Evolutionary conservation across 208 protist species (phyloP), one percentile per base, ranked within the genome.

Genomic region (Angomonas desouzai): DNA sequence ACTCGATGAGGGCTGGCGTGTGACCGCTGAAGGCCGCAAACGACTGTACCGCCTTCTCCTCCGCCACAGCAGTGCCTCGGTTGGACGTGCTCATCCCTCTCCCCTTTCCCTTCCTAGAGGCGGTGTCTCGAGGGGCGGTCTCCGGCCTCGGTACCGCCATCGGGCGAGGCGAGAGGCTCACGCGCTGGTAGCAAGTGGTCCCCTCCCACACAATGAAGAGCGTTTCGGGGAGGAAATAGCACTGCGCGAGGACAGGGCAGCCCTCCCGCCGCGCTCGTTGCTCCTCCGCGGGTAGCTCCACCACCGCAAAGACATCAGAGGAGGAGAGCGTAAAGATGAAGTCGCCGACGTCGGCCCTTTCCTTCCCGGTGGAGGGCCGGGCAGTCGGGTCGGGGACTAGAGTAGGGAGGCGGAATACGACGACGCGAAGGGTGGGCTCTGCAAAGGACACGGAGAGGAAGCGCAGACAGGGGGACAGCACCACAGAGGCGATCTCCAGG

Each of bases 371-470:
- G 45, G 45, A 16, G 9, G 45, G 45, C 6, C 45, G 10, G 9
- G 45, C 45, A 51, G 45, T 51, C 9, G 20, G 9, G 20, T 23
- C 43, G 25, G 40, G 36, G 22, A 36, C 30, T 10, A 65, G 60
- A 10, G 20, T 3, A 4, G 61, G 61, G 25, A 70, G 40, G n/a
- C 18, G 25, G 16, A 70, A 70, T 32, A 70, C 49, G 3, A 70
- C 43, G 1, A 70, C 65, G 16, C 28, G 6, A 22, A 48, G 51
- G 30, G 18, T 7, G 3, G 23, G 45, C 3, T 32, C 28, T 11
- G 48, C 10, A 11, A 65, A 23, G 11, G 34, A 10, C 18, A 62
- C 48, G 16, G 57, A 58, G 3, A 71, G 57, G 38, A 55, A 64
- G 23, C 33, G 25, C 28, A 27, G 13, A 51, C 66, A 63, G 4